phyloP scores from a whole-genome alignment of 2,329 filamentous ascomycete genomes.

The Trichophyton mentagrophytes region DNA sequence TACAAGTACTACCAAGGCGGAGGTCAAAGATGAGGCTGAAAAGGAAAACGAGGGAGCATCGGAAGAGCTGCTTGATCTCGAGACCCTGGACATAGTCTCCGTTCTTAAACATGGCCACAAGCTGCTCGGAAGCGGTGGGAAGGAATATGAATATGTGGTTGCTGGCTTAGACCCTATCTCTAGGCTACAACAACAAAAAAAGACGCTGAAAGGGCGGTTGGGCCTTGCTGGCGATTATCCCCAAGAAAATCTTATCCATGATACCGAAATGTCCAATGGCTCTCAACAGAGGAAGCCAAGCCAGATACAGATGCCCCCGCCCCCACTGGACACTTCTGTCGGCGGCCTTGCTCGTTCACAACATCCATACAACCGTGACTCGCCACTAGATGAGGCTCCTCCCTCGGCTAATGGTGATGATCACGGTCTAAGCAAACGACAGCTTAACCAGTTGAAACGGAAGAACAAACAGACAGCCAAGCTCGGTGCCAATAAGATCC shows the following conservation, averaged over 20 bases:
- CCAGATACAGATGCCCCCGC: constrained; percentile 15
- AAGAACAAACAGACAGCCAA: constrained; percentile 86
- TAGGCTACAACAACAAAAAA: constrained; percentile 76
- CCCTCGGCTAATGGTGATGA: constrained; percentile 46
- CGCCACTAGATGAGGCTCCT: constrained; percentile 30
- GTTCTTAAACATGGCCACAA: constrained; percentile 76
- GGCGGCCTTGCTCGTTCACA: constrained; percentile 31
- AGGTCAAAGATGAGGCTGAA: constrained; percentile 27
- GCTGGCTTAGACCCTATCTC: constrained; percentile 69
- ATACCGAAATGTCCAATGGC: constrained; percentile 36
- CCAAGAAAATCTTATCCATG: constrained; percentile 67
- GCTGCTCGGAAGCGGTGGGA: constrained; percentile 67
- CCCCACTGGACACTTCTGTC: constrained; percentile 41
- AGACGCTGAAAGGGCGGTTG: constrained; percentile 66
- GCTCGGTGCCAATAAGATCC: constrained; percentile 76
- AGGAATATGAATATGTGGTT: constrained; percentile 70
- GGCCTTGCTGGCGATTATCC: constrained; percentile 74
- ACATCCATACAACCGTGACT: constrained; percentile 32
- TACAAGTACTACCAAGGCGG: constrained; percentile 32
- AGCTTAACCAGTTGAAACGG: constrained; percentile 86
- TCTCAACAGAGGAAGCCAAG: neutral
- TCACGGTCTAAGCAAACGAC: constrained; percentile 69
- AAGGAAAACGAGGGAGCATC: constrained; percentile 24
- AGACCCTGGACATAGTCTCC: constrained; percentile 60
- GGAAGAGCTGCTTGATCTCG: constrained; percentile 57